Evolutionary conservation across 176 grass and related monocot genomes (phyloP).

Genomic region (Areca catechu): DNA sequence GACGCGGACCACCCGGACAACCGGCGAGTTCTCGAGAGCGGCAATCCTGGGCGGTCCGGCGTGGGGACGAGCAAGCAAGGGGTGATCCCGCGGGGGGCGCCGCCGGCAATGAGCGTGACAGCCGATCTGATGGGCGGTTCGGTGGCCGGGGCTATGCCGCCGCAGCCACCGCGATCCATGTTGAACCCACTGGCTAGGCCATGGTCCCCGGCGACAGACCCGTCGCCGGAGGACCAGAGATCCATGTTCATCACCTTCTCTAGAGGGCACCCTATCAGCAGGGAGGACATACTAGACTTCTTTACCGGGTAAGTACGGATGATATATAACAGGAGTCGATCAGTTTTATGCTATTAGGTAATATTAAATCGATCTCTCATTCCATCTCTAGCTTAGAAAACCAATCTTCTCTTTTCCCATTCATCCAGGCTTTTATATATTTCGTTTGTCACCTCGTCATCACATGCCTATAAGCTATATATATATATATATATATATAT

Average conservation of each 20-base stretch:
- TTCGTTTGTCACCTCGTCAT: too few relatives aligned
- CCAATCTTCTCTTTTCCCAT: too few relatives aligned
- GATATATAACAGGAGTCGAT: neutral
- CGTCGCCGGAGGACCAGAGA: constrained; percentile 34
- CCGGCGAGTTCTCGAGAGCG: neutral
- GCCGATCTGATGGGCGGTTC: too few relatives aligned
- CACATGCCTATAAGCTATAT: neutral
- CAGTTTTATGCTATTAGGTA: too few relatives aligned
- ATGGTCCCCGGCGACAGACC: constrained; percentile 21
- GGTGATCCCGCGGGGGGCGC: too few relatives aligned
- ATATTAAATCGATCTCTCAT: too few relatives aligned
- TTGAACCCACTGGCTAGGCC: constrained; percentile 49
- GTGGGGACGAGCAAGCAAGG: neutral
- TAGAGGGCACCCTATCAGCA: constrained; percentile 44
- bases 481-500: neutral
- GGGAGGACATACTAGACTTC: constrained; percentile 40
- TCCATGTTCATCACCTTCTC: constrained; percentile 82
- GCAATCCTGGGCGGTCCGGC: neutral
- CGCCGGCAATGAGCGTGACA: too few relatives aligned
- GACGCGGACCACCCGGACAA: neutral
- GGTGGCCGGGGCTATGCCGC: neutral
- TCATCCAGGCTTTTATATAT: too few relatives aligned
- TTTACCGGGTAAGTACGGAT: constrained; percentile 42
- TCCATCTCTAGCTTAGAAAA: too few relatives aligned
- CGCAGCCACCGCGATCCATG: neutral